These are phyloP conservation scores for Otatea glauca DNA, from an alignment of 176 grass and related monocot species.

Conservation along the genomic window DNA sequence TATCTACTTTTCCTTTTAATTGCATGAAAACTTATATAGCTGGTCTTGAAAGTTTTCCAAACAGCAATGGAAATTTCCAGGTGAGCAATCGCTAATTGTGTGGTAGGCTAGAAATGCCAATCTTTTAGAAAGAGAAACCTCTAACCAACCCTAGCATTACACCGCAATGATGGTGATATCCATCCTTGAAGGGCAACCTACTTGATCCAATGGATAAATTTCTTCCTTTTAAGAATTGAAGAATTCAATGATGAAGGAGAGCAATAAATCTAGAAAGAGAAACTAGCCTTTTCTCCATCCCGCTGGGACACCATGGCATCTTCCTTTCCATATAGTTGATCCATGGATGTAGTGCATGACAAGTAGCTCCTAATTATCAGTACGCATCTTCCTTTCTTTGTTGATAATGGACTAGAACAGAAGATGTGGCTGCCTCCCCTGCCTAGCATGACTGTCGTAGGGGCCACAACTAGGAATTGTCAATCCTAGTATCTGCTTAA, in stretches of 20 bases:
- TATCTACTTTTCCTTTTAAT: slow-evolving; percentile 10
- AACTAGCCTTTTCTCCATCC: slow-evolving; percentile 34
- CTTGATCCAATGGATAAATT: slow-evolving; percentile 44
- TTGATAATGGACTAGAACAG: slow-evolving; percentile 28
- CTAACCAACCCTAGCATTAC: slow-evolving; percentile 40
- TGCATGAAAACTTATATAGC: slow-evolving; percentile 33
- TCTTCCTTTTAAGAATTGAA: slow-evolving; percentile 47
- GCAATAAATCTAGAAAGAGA: slow-evolving; percentile 57
- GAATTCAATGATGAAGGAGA: slow-evolving; percentile 25
- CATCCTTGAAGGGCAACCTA: slow-evolving; percentile 29
- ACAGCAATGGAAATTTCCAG: slow-evolving; percentile 37
- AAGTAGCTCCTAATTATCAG: slow-evolving; percentile 52
- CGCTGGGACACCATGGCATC: slow-evolving; percentile 31
- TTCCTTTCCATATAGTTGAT: slow-evolving; percentile 47
- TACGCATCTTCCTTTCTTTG: slow-evolving; percentile 26
- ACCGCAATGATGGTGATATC: slow-evolving; percentile 26
- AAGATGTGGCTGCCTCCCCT: slow-evolving; percentile 41
- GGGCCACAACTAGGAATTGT: slow-evolving; percentile 44
- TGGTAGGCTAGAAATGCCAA: slow-evolving; percentile 30
- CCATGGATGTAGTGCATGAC: slow-evolving; percentile 40
- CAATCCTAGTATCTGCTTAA: slow-evolving; percentile 40
- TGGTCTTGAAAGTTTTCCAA: slow-evolving; percentile 21
- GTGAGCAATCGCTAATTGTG: slow-evolving; percentile 8
- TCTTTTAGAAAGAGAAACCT: slow-evolving; percentile 44
- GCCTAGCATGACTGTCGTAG: slow-evolving; percentile 25